Percentiles rank a stretch among this genome's conserved stretches.
Evolutionary conservation across 192 early-diverging fungal genomes (phyloP).

Genomic region (Dispira parvispora): DNA sequence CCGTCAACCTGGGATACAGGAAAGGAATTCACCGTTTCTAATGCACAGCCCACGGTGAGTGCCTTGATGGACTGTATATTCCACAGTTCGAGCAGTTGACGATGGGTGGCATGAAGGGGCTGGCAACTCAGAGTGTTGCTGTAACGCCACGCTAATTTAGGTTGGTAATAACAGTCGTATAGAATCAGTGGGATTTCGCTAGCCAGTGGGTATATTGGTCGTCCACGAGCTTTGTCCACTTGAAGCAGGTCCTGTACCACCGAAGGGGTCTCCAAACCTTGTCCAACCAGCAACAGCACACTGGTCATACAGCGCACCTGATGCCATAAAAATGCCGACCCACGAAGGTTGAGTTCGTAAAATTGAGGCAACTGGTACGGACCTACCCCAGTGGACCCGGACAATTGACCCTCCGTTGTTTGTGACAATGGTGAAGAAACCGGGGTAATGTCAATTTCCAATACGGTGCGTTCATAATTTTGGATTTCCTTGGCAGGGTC

Average conservation of each 20-base stretch:
- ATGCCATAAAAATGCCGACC: constrained; percentile 92
- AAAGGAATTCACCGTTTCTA: not conserved
- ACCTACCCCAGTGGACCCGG: not conserved
- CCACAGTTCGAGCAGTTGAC: not conserved
- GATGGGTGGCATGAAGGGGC: not conserved
- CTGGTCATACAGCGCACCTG: constrained; percentile 96
- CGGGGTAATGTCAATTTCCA: constrained; percentile 39
- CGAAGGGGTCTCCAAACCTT: constrained; percentile 52
- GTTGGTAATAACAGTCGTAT: constrained; percentile 44
- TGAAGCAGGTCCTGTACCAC: constrained; percentile 56
- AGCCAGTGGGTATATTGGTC: constrained; percentile 88
- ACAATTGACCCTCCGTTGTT: not conserved
- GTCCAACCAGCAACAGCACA: constrained; percentile 70
- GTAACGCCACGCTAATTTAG: not conserved
- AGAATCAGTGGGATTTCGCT: constrained; percentile 76
- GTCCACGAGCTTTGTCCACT: constrained; percentile 36
- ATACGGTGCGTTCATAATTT: constrained; percentile 60
- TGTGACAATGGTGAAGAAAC: constrained; percentile 11
- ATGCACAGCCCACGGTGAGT: not conserved
- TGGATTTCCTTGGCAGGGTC: constrained; percentile 70
- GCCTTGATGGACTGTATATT: not conserved
- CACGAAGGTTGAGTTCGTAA: constrained; percentile 58
- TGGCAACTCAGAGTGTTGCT: not conserved
- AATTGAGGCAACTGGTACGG: constrained; percentile 19
- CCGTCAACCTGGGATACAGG: not conserved